Base-by-base conservation (phyloP, 2,329 filamentous ascomycete species). In the Epichloe glyceriae region DNA sequence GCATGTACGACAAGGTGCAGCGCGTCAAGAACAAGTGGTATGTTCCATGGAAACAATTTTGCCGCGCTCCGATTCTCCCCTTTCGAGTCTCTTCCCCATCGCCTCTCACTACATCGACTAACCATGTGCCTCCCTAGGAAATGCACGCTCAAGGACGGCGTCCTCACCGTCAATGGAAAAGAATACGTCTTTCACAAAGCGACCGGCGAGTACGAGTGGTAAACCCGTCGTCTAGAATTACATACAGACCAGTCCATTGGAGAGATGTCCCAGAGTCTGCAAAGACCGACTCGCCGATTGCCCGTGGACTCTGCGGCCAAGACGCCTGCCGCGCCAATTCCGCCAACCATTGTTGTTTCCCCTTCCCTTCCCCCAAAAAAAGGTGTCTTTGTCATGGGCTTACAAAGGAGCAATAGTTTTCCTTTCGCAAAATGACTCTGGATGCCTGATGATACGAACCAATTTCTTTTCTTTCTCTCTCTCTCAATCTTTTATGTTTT, bases 161-260 rank as follows among this genome's bases (percentile, higher is more conserved):
- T 98, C 17, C 76, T 98, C 58, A 95, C 87, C 43, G 88, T 95
- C 38, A 90, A 91, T 58, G 88, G 88, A 58, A 95, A 88, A 70
- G 93, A 98, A 68, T 95, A 95, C 64, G 86, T 98, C 57, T 98
- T 98, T 72, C 89, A 95, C 74, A 97, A 97, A 71, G 93, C 90
- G 22, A 89, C 85, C 44, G 93, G 93, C 61, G 93, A 97, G 70
- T 97, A 96, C 60, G 93, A 98, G 69, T 98, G 93, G 93, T 98
- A 79, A 70, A 52, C 26, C 26, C 8, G 26, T 30, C 26, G 10
- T 30, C 26, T 30, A 30, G 8, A 30, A 11, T 11, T 30, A 4
- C 26, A 30, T 11, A 30, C 26, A 30, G 26, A 30, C 26, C 8
- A 30, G 26, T 30, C 26, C 26, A 30, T 2, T 11, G 26, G 26